A percentile compares a stretch with the other conserved stretches of the same genome.
Conservation (phyloP, 805 yeast species). For the Saturnispora halmiae region DNA sequence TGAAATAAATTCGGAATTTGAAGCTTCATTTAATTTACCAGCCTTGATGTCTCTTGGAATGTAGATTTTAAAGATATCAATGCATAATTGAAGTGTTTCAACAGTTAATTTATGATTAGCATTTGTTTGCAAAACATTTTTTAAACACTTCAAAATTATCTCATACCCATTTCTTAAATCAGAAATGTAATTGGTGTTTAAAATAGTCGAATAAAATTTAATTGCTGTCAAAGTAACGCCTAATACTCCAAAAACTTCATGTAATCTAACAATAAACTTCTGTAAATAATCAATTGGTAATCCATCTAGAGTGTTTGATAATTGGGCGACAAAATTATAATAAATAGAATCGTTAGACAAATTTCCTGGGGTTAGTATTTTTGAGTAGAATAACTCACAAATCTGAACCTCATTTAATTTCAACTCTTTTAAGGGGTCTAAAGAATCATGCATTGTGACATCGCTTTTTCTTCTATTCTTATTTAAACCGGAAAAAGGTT, state of each 20-base stretch:
- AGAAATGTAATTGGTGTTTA: constrained; percentile 21
- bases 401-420: constrained; percentile 9
- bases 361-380: constrained; percentile 11
- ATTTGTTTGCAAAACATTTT: constrained; percentile 15
- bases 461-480: constrained; percentile 29
- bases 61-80: constrained; percentile 16
- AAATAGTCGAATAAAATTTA: constrained; percentile 30
- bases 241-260: constrained; percentile 13
- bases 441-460: constrained; percentile 29
- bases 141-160: constrained; percentile 17
- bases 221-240: constrained; percentile 27
- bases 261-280: constrained; percentile 14
- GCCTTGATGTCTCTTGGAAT: constrained; percentile 12
- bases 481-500: constrained; percentile 9
- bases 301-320: constrained; percentile 24
- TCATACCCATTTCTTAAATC: constrained; percentile 14
- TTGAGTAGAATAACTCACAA: constrained; percentile 16
- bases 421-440: constrained; percentile 23
- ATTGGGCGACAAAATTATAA: constrained; percentile 19
- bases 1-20: constrained; percentile 3
- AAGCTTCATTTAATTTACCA: constrained; percentile 4
- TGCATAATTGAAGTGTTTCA: constrained; percentile 22
- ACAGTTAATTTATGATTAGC: constrained; percentile 26
- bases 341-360: constrained; percentile 16
- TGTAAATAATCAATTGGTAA: constrained; percentile 19